Percentiles rank a stretch among this genome's conserved stretches.
Evolutionary conservation across 1,284 basidiomycete genomes (phyloP).

Genomic region (Cerrena zonata): DNA sequence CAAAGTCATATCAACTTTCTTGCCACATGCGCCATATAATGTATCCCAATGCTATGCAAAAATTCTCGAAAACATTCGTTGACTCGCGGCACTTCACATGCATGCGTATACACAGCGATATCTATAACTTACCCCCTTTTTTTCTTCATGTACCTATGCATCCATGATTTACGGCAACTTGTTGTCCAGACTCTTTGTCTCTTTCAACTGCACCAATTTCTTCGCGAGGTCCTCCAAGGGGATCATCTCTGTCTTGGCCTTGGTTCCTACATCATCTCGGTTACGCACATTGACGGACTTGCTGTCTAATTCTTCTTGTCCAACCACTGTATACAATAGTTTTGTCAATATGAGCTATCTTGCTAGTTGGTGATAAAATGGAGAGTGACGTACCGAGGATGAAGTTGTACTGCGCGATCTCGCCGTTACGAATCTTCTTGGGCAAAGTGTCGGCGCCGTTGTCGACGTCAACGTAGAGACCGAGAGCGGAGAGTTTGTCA

Average conservation of each 20-base stretch:
- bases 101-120: too few species aligned
- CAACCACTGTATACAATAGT: conserved; percentile 64
- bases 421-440: conserved; percentile 94
- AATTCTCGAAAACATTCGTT: too few species aligned
- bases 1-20: too few species aligned
- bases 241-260: conserved; percentile 65
- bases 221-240: conserved; percentile 59
- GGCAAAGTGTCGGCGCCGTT: conserved; percentile 87
- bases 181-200: conserved; percentile 55
- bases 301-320: conserved; percentile 83
- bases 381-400: conserved; percentile 71
- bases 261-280: conserved; percentile 84
- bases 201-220: conserved; percentile 65
- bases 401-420: conserved; percentile 94
- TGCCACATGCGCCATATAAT: too few species aligned
- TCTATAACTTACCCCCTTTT: background rate
- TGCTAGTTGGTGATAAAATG: background rate
- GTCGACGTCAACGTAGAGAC: conserved; percentile 89
- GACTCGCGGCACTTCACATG: too few species aligned
- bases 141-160: background rate
- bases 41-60: too few species aligned
- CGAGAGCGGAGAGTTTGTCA: conserved; percentile 61
- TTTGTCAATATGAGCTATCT: background rate
- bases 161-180: conserved; percentile 26
- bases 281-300: conserved; percentile 92